A percentile compares a stretch with the other conserved stretches of the same genome.
Evolutionary conservation across 768 basidiomycete genomes (phyloP).

Genomic region (Suillus subaureus): DNA sequence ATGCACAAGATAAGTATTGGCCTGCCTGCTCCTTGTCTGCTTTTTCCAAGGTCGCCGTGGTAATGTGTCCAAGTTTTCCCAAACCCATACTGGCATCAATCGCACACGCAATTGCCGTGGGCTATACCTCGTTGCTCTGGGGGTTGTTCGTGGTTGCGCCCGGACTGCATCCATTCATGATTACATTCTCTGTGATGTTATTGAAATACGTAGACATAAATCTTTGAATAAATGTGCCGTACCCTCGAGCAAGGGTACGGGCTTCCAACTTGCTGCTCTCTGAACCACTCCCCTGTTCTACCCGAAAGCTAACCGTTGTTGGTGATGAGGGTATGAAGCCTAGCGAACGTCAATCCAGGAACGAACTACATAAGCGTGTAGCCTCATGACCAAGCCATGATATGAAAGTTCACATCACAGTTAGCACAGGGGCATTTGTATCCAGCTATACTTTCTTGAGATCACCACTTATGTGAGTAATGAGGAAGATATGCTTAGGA

Average conservation of each 20-base stretch:
- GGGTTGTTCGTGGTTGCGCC: neutral
- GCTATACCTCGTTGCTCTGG: neutral
- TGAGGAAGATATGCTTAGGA: neutral
- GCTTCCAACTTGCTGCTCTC: neutral
- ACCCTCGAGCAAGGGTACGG: neutral
- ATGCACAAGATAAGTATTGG: neutral
- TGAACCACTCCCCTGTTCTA: neutral
- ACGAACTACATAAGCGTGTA: neutral
- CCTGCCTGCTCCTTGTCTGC: neutral
- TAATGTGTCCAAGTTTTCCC: neutral
- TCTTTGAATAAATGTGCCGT: neutral
- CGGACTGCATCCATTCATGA: neutral
- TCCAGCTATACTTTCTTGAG: neutral
- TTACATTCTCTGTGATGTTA: neutral
- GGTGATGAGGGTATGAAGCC: neutral
- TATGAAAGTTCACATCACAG: neutral
- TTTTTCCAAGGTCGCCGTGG: neutral
- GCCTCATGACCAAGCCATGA: neutral
- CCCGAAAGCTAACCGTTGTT: neutral
- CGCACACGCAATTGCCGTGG: neutral
- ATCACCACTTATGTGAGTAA: neutral
- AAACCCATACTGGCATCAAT: neutral
- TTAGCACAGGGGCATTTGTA: neutral
- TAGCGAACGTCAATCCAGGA: neutral
- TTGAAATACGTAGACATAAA: neutral